Evolutionary conservation across 257 asterid species (phyloP).

Genomic region (Primulina tabacum): DNA sequence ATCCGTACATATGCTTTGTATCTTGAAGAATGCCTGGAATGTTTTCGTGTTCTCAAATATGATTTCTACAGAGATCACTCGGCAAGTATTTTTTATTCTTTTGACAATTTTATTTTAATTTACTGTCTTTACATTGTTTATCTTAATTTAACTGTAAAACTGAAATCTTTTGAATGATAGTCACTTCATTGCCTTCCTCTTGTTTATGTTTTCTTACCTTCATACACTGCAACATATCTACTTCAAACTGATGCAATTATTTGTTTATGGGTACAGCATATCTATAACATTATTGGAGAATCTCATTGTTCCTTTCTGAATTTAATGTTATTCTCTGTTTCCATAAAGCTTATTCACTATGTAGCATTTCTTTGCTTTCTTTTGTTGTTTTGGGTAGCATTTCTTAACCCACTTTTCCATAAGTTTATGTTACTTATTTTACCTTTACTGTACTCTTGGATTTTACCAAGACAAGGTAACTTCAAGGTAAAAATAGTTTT

Average conservation of each 20-base stretch:
- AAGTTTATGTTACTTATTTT: not conserved
- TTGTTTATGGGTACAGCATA: not conserved
- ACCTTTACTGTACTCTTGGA: not conserved
- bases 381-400: not conserved
- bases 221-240: not conserved
- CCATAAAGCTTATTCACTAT: not conserved
- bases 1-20: constrained; percentile 63
- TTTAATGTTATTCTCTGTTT: not conserved
- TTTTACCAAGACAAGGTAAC: not conserved
- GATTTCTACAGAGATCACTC: constrained; percentile 62
- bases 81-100: constrained; percentile 37
- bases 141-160: not conserved
- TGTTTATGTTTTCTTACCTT: not conserved
- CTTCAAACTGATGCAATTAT: not conserved
- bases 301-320: not conserved
- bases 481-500: not conserved
- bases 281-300: not conserved
- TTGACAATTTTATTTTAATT: not conserved
- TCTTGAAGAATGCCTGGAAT: constrained; percentile 74
- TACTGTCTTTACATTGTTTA: not conserved
- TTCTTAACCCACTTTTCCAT: not conserved
- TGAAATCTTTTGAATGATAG: not conserved
- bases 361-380: not conserved
- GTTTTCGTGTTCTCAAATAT: constrained; percentile 56
- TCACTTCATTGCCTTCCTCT: not conserved